Conservation (phyloP, 768 basidiomycete genomes). For the Lentinula lateritia region DNA sequence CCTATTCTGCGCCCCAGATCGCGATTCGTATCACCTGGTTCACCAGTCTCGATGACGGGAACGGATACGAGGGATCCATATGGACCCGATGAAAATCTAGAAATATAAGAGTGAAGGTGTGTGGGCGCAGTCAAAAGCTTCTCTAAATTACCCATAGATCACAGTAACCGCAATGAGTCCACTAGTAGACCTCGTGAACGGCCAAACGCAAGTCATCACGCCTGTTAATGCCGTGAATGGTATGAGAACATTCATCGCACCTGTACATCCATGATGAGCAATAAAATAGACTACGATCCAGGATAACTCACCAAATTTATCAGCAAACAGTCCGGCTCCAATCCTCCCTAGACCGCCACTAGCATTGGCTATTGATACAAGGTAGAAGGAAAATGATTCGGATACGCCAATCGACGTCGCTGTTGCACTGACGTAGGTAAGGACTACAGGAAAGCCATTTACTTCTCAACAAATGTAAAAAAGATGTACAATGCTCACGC, state of each 20-base stretch:
- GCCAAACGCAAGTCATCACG: slow-evolving; percentile 39
- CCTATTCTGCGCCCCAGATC: slow-evolving; percentile 32
- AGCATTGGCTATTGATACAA: slow-evolving; percentile 65
- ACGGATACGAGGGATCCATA: slow-evolving; percentile 24
- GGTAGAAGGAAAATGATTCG: slow-evolving; percentile 51
- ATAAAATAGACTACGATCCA: neutral
- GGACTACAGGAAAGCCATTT: slow-evolving; percentile 33
- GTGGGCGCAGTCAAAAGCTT: neutral
- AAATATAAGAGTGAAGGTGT: neutral
- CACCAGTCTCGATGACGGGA: slow-evolving; percentile 20
- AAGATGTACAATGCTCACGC: slow-evolving; percentile 23
- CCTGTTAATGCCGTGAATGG: slow-evolving; percentile 46
- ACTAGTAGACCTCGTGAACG: slow-evolving; percentile 23
- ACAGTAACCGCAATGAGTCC: slow-evolving; percentile 27
- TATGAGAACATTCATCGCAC: slow-evolving; percentile 63
- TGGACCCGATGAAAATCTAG: slow-evolving; percentile 28
- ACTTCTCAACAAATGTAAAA: neutral
- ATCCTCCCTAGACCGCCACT: slow-evolving; percentile 60
- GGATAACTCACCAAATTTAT: slow-evolving; percentile 40
- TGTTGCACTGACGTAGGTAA: slow-evolving; percentile 63
- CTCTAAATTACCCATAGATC: slow-evolving; percentile 28
- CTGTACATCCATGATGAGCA: slow-evolving; percentile 24
- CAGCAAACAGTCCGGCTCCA: slow-evolving; percentile 45
- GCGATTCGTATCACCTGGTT: slow-evolving; percentile 10
- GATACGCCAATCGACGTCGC: slow-evolving; percentile 45